Percentiles rank a stretch among this genome's conserved stretches.
Evolutionary conservation across 192 early-diverging fungal species (phyloP).

Genomic region (Podila horticola): DNA sequence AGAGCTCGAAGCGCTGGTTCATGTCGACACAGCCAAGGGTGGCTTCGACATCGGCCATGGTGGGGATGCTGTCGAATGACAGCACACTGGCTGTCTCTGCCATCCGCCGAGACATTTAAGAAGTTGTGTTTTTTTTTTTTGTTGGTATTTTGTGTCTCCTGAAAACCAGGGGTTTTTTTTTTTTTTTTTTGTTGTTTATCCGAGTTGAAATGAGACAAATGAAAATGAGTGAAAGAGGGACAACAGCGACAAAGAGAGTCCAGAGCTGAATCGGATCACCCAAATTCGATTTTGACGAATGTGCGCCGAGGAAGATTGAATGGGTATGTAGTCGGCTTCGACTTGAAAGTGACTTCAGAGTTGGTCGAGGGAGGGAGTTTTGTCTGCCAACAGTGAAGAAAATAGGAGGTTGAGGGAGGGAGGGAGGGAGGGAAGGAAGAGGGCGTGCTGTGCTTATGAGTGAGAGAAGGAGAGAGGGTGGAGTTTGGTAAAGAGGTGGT

Average conservation of each 20-base stretch:
- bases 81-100: slow-evolving; percentile 43
- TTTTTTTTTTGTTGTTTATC: neutral
- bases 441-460: neutral
- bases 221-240: neutral
- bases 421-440: neutral
- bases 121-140: neutral
- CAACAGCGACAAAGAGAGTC: neutral
- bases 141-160: neutral
- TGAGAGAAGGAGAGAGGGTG: neutral
- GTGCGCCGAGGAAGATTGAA: no score
- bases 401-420: neutral
- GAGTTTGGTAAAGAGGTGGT: neutral
- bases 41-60: slow-evolving; percentile 53
- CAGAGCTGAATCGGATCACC: no score
- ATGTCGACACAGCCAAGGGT: slow-evolving; percentile 51
- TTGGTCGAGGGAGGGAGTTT: neutral
- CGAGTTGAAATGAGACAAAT: neutral
- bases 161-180: neutral
- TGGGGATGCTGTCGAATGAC: slow-evolving; percentile 52
- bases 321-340: no score
- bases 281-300: neutral
- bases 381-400: neutral
- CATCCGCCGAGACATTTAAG: slow-evolving; percentile 50
- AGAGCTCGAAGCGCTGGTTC: slow-evolving; percentile 51
- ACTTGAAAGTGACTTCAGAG: no score